Conservation (phyloP, 2,329 filamentous ascomycete species). For the Pseudogymnoascus sp. region DNA sequence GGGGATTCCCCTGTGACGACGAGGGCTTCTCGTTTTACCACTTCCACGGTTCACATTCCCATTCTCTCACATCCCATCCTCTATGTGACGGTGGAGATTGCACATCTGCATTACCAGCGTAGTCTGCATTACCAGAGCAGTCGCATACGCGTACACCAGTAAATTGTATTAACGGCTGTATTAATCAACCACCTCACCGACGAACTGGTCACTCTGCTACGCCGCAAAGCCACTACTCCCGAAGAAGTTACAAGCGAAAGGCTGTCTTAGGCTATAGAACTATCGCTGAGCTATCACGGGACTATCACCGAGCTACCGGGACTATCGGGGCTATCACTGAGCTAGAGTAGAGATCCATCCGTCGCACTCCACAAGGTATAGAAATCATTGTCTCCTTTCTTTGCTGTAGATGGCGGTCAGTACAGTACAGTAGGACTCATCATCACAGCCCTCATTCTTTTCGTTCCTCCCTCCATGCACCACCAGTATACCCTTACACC, state of each 20-base stretch:
- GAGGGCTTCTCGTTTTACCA: not conserved
- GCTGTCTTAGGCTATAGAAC: not conserved
- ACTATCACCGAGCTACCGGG: not conserved
- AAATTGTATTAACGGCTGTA: not conserved
- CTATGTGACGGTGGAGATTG: not conserved
- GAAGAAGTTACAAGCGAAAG: not conserved
- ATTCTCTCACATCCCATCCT: not conserved
- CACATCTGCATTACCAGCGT: not conserved
- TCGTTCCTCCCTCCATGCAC: not conserved
- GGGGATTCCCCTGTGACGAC: not conserved
- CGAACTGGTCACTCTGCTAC: not conserved
- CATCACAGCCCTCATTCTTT: not conserved
- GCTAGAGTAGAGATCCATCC: not conserved
- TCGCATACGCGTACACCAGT: not conserved
- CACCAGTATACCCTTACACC: not conserved
- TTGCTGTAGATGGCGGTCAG: not conserved
- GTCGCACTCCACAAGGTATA: not conserved
- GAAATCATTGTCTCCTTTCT: not conserved
- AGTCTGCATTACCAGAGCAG: not conserved
- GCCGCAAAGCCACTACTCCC: not conserved
- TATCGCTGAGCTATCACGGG: not conserved
- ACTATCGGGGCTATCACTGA: not conserved
- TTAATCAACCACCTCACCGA: not conserved
- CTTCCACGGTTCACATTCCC: not conserved
- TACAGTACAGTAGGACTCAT: not conserved